These are phyloP conservation scores for Phaeodactylum tricornutum DNA, from an alignment of 108 stramenopile species.

Conservation along the genomic window DNA sequence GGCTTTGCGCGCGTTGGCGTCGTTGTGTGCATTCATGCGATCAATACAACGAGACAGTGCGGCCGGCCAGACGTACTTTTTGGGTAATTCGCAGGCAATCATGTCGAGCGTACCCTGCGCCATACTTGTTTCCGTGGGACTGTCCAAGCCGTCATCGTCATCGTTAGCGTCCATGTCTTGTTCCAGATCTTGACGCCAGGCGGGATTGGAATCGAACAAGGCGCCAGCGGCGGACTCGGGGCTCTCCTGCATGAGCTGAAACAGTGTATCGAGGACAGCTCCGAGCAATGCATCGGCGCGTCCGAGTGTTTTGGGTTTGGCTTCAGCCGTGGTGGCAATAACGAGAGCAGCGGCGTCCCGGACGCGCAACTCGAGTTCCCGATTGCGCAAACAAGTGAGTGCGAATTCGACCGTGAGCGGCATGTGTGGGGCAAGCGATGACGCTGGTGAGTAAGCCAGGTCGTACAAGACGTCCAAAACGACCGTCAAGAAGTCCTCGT, in stretches of 20 bases:
- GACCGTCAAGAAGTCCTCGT: constrained; percentile 71
- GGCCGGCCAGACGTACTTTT: constrained; percentile 89
- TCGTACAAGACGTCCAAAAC: constrained; percentile 88
- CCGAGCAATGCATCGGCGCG: constrained; percentile 62
- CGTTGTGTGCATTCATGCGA: constrained; percentile 57
- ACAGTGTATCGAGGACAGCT: constrained; percentile 65
- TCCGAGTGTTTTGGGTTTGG: constrained; percentile 86
- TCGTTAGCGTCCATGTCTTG: constrained; percentile 65
- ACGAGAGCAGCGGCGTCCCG: constrained; percentile 84
- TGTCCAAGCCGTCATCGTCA: constrained; percentile 63
- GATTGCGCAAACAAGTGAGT: constrained; percentile 39
- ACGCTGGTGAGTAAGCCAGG: constrained; percentile 57
- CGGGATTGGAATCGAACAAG: constrained; percentile 84
- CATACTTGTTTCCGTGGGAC: constrained; percentile 85
- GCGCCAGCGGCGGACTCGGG: constrained; percentile 89
- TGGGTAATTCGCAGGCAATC: constrained; percentile 92
- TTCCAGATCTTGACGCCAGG: constrained; percentile 74
- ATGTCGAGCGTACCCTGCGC: constrained; percentile 93
- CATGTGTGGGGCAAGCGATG: constrained; percentile 44
- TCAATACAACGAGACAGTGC: constrained; percentile 76
- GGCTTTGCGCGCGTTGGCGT: constrained; percentile 84
- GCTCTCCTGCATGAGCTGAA: constrained; percentile 81
- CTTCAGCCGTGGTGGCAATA: constrained; percentile 88
- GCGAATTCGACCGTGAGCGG: constrained; percentile 53
- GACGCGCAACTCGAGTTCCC: constrained; percentile 71